Evolutionary conservation across 306 rosid species (phyloP), one percentile per base, ranked within the genome.

Genomic region (Parietaria judaica): DNA sequence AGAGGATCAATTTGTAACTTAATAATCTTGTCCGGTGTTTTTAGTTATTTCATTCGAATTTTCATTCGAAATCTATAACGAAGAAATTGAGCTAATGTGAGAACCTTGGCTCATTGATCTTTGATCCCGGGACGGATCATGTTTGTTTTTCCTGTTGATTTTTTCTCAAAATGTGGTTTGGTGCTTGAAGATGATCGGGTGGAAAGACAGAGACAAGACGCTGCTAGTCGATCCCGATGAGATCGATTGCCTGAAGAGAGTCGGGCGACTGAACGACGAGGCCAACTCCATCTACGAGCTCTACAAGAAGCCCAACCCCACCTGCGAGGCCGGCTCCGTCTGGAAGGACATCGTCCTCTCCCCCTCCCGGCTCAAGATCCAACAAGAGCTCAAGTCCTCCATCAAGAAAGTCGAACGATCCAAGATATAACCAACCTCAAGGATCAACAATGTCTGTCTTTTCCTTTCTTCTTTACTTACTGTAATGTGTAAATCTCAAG

Each of bases 311-410:
- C 95, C 95, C 0, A 89, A 81, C 71, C 95, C 99, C 54, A 80
- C 83, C 48, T 78, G 78, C 66, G 83, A 82, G 76, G 76, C 74
- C 9, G 95, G 94, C 35, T 86, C 99, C 0, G 71, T 94, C 61
- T 94, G 97, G 97, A 94, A 89, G 77, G 99, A 89, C 70, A 88
- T 89, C 61, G 94, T 86, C 14, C 78, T 89, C 46, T 94, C 97
- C 23, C 94, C 97, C 67, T 88, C 95, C 65, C 86, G 97, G 75
- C 13, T 84, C 70, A 77, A 83, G 72, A 79, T 88, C 62, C 99
- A 86, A 64, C 77, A 86, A 43, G 97, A 88, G 77, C 90, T 92
- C 17, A 88, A 84, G 91, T 78, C 66, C 73, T 80, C 90, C 79
- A 86, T 92, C 73, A 80, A 84, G 69, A 92, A 78, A 77, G 80